A percentile compares a stretch with the other conserved stretches of the same genome.
These are phyloP conservation scores for Perkinsus olseni DNA, from an alignment of 169 alveolate genomes.

Conservation along the genomic window DNA sequence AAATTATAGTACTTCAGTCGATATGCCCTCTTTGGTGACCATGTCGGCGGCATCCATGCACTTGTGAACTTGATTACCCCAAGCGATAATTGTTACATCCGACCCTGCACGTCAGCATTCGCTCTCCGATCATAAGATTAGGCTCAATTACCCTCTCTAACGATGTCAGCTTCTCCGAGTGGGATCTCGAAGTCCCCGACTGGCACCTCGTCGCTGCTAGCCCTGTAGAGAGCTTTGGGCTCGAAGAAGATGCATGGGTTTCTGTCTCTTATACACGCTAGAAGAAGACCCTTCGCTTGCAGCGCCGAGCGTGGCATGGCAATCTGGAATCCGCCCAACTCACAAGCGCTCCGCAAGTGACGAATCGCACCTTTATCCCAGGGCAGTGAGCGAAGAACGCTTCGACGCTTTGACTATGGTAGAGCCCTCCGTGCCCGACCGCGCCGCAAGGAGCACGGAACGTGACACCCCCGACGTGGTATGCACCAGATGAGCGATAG, in stretches of 20 bases:
- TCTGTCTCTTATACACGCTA: slow-evolving; percentile 63
- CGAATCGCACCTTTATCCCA: slow-evolving; percentile 64
- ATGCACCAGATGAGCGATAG: slow-evolving; percentile 83
- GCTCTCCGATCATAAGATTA: slow-evolving; percentile 7
- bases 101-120: not conserved
- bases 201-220: slow-evolving; percentile 86
- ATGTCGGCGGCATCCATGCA: slow-evolving; percentile 75
- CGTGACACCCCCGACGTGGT: slow-evolving; percentile 83
- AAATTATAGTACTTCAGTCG: slow-evolving; percentile 59
- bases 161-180: slow-evolving; percentile 82
- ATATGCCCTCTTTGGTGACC: slow-evolving; percentile 75
- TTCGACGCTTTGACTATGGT: slow-evolving; percentile 92
- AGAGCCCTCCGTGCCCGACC: slow-evolving; percentile 95
- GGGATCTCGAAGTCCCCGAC: slow-evolving; percentile 81
- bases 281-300: slow-evolving; percentile 82
- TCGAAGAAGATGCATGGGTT: slow-evolving; percentile 91
- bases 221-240: slow-evolving; percentile 91
- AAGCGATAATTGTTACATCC: slow-evolving; percentile 66
- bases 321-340: slow-evolving; percentile 38
- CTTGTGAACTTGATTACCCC: slow-evolving; percentile 68
- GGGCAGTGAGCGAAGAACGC: slow-evolving; percentile 93
- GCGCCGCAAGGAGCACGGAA: slow-evolving; percentile 91
- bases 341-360: no score
- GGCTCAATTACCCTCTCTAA: slow-evolving; percentile 78
- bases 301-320: slow-evolving; percentile 92